A percentile compares a stretch with the other conserved stretches of the same genome.
Conservation (phyloP, 2,329 filamentous ascomycete genomes). For the Grosmannia huntii region DNA sequence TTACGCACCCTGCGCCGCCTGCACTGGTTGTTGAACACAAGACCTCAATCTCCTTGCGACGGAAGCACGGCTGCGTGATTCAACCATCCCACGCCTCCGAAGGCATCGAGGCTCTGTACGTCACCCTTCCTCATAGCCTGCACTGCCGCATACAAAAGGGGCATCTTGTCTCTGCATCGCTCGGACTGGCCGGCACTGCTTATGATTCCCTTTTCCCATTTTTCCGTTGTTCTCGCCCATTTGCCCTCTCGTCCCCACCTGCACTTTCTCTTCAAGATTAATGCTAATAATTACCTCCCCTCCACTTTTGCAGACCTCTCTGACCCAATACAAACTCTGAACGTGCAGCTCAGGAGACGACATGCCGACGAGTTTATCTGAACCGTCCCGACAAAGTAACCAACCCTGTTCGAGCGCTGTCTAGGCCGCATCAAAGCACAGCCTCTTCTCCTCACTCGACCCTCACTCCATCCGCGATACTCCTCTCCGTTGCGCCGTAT, state of each 20-base stretch:
- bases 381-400: not conserved
- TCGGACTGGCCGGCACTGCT: not conserved
- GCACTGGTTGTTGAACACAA: not conserved
- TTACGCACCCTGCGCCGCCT: not conserved
- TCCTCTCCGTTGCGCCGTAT: not conserved
- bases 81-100: not conserved
- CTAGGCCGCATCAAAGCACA: not conserved
- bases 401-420: not conserved
- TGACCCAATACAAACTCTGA: not conserved
- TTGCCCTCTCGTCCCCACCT: not conserved
- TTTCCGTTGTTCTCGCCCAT: not conserved
- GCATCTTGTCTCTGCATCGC: not conserved
- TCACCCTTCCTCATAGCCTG: not conserved
- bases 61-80: not conserved
- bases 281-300: not conserved
- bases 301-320: not conserved
- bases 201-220: not conserved
- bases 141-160: not conserved
- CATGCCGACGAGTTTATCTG: conserved; percentile 3
- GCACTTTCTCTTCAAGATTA: not conserved
- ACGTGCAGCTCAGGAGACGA: not conserved
- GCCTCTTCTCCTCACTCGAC: not conserved
- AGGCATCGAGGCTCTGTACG: conserved; percentile 9
- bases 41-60: not conserved
- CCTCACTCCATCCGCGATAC: not conserved